phyloP scores from a whole-genome alignment of 768 basidiomycete genomes.

The Trametes punicea region DNA sequence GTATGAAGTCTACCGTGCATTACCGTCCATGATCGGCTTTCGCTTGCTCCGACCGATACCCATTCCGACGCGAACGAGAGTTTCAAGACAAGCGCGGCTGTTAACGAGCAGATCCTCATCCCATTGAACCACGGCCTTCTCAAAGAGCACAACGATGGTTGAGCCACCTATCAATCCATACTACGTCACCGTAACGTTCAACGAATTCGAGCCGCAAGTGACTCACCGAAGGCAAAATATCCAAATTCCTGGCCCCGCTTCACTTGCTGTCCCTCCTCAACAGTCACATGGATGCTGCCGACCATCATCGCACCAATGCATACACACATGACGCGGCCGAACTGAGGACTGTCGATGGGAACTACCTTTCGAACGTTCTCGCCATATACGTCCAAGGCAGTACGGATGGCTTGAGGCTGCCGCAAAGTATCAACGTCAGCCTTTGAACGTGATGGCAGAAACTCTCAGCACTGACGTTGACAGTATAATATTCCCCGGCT shows the following conservation, averaged over 20 bases:
- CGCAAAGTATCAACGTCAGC: background rate
- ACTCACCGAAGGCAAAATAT: constrained; percentile 90
- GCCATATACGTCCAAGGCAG: constrained; percentile 87
- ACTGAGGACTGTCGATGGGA: constrained; percentile 84
- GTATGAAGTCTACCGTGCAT: background rate
- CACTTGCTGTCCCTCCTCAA: constrained; percentile 79
- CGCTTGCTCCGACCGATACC: constrained; percentile 56
- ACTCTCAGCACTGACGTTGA: constrained; percentile 62
- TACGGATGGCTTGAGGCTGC: constrained; percentile 91
- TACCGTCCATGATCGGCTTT: constrained; percentile 13
- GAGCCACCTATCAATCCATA: constrained; percentile 61
- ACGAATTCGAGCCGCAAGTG: background rate
- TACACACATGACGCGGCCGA: constrained; percentile 89
- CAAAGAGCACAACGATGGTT: constrained; percentile 88
- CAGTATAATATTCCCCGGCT: constrained; percentile 92
- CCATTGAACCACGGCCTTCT: constrained; percentile 82
- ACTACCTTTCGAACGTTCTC: constrained; percentile 94
- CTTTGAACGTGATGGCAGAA: background rate
- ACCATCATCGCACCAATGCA: constrained; percentile 97
- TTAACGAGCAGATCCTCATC: constrained; percentile 89
- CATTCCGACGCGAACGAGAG: constrained; percentile 84
- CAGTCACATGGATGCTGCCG: constrained; percentile 83
- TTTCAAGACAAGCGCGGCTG: constrained; percentile 83
- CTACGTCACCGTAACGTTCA: background rate
- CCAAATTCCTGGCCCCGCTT: constrained; percentile 87